Percentiles rank a stretch among this genome's conserved stretches.
phyloP scores from a whole-genome alignment of 2,329 filamentous ascomycete genomes.

The Pseudogymnoascus sp. region DNA sequence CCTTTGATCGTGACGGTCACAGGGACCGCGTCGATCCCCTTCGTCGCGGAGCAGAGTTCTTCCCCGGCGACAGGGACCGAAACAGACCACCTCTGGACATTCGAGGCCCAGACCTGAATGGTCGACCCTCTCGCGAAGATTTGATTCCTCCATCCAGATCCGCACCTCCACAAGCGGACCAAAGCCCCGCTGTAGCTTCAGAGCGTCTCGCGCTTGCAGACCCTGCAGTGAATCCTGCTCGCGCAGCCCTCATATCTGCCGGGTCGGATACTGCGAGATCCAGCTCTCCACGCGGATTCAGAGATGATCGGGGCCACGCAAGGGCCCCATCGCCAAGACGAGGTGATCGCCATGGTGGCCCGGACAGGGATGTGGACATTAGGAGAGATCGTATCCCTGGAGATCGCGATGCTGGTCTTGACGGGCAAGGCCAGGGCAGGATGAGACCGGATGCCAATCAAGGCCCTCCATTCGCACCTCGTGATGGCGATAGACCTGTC shows the following conservation, averaged over 20 bases:
- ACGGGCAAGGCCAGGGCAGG: constrained; percentile 15
- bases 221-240: constrained; percentile 25
- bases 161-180: constrained; percentile 18
- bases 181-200: constrained; percentile 13
- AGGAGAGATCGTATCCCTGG: constrained; percentile 25
- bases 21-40: constrained; percentile 12
- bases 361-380: constrained; percentile 32
- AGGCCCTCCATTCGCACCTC: neutral
- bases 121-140: constrained; percentile 24
- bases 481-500: constrained; percentile 31
- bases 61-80: constrained; percentile 11
- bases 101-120: constrained; percentile 19
- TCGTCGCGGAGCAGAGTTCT: neutral
- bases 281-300: constrained; percentile 22
- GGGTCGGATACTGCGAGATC: constrained; percentile 20
- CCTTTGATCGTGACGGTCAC: constrained; percentile 19
- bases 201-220: constrained; percentile 16
- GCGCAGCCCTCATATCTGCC: constrained; percentile 26
- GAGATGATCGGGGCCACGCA: constrained; percentile 26
- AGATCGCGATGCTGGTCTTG: neutral
- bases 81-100: constrained; percentile 17
- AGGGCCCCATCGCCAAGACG: constrained; percentile 42
- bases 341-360: constrained; percentile 30
- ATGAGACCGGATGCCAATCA: constrained; percentile 16
- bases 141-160: constrained; percentile 23